phyloP scores from a whole-genome alignment of 2,329 filamentous ascomycete species.

The Clonostachys byssicola region DNA sequence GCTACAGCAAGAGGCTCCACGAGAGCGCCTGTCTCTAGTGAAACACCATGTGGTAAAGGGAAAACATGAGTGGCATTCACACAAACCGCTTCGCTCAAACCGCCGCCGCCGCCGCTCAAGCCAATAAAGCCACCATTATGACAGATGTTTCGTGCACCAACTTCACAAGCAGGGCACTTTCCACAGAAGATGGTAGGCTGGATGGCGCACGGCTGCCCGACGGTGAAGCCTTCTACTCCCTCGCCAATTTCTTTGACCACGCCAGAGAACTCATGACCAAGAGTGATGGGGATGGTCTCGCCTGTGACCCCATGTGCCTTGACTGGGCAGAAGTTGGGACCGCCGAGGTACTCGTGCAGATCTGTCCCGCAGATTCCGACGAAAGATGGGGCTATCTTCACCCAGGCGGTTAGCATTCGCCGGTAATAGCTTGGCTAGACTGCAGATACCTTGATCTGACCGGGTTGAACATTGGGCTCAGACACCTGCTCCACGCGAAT shows the following conservation, averaged over 20 bases:
- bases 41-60: constrained; percentile 42
- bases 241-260: constrained; percentile 51
- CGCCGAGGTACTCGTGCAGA: constrained; percentile 22
- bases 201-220: constrained; percentile 51
- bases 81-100: constrained; percentile 46
- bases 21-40: constrained; percentile 50
- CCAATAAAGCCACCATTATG: constrained; percentile 37
- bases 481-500: not conserved
- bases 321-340: constrained; percentile 18
- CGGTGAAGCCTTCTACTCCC: constrained; percentile 33
- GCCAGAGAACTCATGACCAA: constrained; percentile 64
- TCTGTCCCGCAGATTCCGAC: constrained; percentile 27
- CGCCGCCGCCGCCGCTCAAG: constrained; percentile 39
- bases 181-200: constrained; percentile 54
- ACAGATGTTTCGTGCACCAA: constrained; percentile 22
- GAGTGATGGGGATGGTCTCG: constrained; percentile 48
- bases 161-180: constrained; percentile 46
- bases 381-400: constrained; percentile 1
- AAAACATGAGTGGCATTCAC: constrained; percentile 39
- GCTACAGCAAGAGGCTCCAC: constrained; percentile 61
- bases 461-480: not conserved
- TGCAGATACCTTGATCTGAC: not conserved
- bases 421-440: too few species aligned
- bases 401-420: too few species aligned
- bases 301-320: constrained; percentile 51